Evolutionary conservation across 2,329 filamentous ascomycete species (phyloP).

Genomic region (Chaetomium globosum): DNA sequence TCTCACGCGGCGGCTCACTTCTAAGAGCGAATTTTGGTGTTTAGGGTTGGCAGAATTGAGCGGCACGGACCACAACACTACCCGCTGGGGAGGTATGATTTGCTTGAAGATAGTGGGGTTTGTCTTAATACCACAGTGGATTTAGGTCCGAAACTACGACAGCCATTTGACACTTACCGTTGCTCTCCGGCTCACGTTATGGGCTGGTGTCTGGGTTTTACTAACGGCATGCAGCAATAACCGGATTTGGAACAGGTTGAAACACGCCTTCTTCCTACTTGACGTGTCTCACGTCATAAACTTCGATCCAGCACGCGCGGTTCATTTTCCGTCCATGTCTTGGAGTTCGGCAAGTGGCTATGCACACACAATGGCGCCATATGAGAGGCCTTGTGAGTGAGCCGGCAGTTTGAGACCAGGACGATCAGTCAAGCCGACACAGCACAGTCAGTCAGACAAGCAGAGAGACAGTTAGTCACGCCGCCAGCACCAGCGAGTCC

Average conservation of each 20-base stretch:
- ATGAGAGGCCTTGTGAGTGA: neutral
- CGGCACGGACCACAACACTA: neutral
- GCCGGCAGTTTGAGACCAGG: neutral
- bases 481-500: neutral
- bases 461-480: neutral
- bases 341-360: neutral
- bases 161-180: neutral
- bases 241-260: neutral
- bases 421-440: neutral
- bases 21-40: neutral
- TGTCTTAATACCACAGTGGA: constrained; percentile 2
- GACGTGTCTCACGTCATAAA: neutral
- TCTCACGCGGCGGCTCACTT: neutral
- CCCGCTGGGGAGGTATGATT: neutral
- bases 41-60: neutral
- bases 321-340: neutral
- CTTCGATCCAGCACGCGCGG: neutral
- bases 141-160: neutral
- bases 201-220: neutral
- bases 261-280: neutral
- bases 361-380: neutral
- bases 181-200: neutral
- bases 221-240: neutral
- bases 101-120: neutral
- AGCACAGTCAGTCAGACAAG: neutral